Evolutionary conservation across 139 green algal genomes (phyloP).

Genomic region (Volvox africanus): DNA sequence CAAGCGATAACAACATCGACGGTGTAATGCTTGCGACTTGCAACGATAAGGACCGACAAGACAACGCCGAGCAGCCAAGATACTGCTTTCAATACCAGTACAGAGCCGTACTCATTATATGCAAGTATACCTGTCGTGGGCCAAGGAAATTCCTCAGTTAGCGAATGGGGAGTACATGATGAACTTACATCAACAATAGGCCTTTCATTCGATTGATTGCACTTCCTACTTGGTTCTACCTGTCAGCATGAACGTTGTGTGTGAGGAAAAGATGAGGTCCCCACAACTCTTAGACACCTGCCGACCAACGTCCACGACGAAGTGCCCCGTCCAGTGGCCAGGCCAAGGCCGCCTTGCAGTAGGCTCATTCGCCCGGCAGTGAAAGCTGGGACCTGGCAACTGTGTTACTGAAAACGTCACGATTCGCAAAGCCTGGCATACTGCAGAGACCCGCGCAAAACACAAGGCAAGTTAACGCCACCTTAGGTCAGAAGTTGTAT

Average conservation of each 20-base stretch:
- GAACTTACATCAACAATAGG: too few relatives aligned
- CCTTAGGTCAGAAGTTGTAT: too few relatives aligned
- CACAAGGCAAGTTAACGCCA: too few relatives aligned
- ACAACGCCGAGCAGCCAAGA: constrained; percentile 59
- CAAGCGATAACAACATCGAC: constrained; percentile 84
- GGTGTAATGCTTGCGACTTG: constrained; percentile 93
- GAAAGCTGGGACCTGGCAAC: constrained; percentile 89
- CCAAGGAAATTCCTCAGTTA: background rate
- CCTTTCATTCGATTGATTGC: too few relatives aligned
- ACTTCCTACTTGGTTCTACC: too few relatives aligned
- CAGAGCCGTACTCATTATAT: constrained; percentile 86
- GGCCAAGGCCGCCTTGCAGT: constrained; percentile 73
- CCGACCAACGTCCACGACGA: constrained; percentile 77
- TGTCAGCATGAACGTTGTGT: constrained; percentile 86
- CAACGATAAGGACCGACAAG: constrained; percentile 88
- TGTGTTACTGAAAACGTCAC: constrained; percentile 89
- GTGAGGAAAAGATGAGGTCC: constrained; percentile 94
- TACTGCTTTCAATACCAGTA: constrained; percentile 67
- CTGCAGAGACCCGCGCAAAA: constrained; percentile 49
- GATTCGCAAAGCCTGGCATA: constrained; percentile 91
- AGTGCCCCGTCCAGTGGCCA: constrained; percentile 78
- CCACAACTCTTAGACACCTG: constrained; percentile 85
- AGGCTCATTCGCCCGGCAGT: constrained; percentile 79
- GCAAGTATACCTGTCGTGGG: constrained; percentile 71
- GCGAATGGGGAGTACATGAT: too few relatives aligned